phyloP scores from a whole-genome alignment of 2,329 filamentous ascomycete genomes.

The Drechslerella dactyloides region DNA sequence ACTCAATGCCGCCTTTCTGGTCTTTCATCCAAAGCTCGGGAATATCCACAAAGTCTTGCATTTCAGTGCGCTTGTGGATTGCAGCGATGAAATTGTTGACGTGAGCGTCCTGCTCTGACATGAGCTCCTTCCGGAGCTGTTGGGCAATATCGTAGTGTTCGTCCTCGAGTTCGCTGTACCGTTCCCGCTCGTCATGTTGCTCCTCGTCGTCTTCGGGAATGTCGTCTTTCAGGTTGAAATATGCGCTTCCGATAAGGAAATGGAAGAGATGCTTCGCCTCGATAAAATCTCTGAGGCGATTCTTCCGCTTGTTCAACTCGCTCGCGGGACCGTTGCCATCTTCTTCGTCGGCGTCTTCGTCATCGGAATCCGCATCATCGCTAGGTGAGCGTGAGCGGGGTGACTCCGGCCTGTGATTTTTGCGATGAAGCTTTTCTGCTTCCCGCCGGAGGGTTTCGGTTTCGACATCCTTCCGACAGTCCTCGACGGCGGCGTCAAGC shows the following conservation, averaged over 20 bases:
- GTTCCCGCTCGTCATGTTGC: slow-evolving; percentile 66
- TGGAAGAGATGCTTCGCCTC: slow-evolving; percentile 42
- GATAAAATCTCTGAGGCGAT: slow-evolving; percentile 32
- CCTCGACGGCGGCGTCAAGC: slow-evolving; percentile 64
- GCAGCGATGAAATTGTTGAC: slow-evolving; percentile 70
- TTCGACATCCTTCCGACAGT: slow-evolving; percentile 69
- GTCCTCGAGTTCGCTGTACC: slow-evolving; percentile 21
- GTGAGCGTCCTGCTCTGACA: slow-evolving; percentile 63
- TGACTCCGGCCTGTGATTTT: slow-evolving; percentile 3
- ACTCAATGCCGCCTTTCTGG: slow-evolving; percentile 74
- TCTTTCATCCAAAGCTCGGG: slow-evolving; percentile 66
- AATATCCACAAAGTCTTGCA: slow-evolving; percentile 68
- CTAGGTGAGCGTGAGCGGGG: slow-evolving; percentile 8
- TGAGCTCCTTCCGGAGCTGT: slow-evolving; percentile 66
- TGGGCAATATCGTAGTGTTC: slow-evolving; percentile 78
- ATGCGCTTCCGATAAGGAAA: slow-evolving; percentile 30
- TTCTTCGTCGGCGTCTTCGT: slow-evolving; percentile 67
- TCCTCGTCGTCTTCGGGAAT: slow-evolving; percentile 71
- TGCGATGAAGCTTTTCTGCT: slow-evolving; percentile 52
- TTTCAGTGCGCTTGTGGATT: slow-evolving; percentile 64
- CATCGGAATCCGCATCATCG: slow-evolving; percentile 57
- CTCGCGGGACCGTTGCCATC: slow-evolving; percentile 61
- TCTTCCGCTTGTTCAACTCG: slow-evolving; percentile 41
- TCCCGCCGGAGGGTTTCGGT: slow-evolving; percentile 61
- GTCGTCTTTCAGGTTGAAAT: slow-evolving; percentile 57